phyloP scores from a whole-genome alignment of 768 basidiomycete genomes.

The Amanita rubescens region DNA sequence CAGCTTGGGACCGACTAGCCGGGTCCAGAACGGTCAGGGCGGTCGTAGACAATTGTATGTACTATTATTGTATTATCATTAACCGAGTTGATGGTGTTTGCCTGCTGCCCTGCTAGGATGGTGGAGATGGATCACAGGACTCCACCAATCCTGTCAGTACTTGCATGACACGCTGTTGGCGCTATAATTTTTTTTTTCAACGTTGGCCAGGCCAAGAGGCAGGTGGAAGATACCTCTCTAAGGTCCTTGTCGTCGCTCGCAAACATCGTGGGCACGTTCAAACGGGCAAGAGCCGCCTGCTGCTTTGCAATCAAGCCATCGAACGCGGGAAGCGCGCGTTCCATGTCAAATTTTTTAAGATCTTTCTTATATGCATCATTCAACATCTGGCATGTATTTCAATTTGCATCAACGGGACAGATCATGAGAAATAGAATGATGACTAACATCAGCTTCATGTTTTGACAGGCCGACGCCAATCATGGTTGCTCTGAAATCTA shows the following conservation, averaged over 20 bases:
- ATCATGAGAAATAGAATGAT: constrained; percentile 4
- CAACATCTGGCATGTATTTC: constrained; percentile 42
- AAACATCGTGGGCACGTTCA: constrained; percentile 70
- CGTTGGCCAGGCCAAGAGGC: not conserved
- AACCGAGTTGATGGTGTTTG: not conserved
- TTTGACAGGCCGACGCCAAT: constrained; percentile 59
- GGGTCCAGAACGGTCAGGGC: not conserved
- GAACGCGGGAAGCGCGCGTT: constrained; percentile 68
- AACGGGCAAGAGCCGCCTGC: constrained; percentile 51
- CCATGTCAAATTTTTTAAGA: constrained; percentile 58
- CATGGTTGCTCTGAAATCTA: constrained; percentile 49
- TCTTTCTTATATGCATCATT: constrained; percentile 58
- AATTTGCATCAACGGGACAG: not conserved
- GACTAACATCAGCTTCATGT: constrained; percentile 58
- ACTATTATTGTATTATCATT: not conserved
- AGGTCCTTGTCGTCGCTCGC: constrained; percentile 39
- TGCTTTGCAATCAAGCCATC: constrained; percentile 67
- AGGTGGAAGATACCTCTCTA: constrained; percentile 39
- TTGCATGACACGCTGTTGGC: constrained; percentile 62
- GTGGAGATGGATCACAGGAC: constrained; percentile 2
- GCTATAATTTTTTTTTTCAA: constrained; percentile 28
- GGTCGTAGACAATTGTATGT: not conserved
- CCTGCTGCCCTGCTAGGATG: not conserved
- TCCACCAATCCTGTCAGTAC: constrained; percentile 53
- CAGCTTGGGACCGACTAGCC: no score